A percentile compares a stretch with the other conserved stretches of the same genome.
Conservation (phyloP, 2,329 filamentous ascomycete species). For the Grosmannia clavigera region DNA sequence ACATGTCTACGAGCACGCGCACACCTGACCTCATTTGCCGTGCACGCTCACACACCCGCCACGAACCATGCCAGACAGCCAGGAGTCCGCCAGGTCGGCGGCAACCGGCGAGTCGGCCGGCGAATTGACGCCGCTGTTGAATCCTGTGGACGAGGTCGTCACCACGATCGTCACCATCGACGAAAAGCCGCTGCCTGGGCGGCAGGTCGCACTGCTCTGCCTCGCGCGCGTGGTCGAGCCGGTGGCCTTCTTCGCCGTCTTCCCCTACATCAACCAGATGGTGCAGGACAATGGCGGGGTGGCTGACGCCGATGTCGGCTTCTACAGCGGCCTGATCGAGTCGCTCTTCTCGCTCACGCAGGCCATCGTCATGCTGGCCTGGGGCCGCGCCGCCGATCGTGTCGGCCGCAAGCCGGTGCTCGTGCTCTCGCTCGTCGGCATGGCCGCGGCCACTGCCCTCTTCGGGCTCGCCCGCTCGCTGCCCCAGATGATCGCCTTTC, state of each 20-base stretch:
- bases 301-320: conserved; percentile 55
- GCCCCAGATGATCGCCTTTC: conserved; percentile 63
- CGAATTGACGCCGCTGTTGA: conserved; percentile 2
- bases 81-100: neutral
- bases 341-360: conserved; percentile 63
- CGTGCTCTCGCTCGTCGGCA: conserved; percentile 51
- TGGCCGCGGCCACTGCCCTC: conserved; percentile 45
- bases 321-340: conserved; percentile 67
- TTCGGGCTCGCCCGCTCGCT: conserved; percentile 58
- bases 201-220: conserved; percentile 63
- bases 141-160: neutral
- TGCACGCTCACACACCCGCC: too few species aligned
- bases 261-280: conserved; percentile 73
- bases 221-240: conserved; percentile 62
- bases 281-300: conserved; percentile 53
- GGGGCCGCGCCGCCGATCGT: conserved; percentile 56
- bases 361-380: conserved; percentile 65
- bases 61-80: too few species aligned
- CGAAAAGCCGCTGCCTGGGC: conserved; percentile 30
- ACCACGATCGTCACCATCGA: neutral
- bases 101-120: neutral
- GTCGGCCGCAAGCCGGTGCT: conserved; percentile 24
- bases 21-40: too few species aligned
- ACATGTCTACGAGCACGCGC: too few species aligned
- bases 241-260: conserved; percentile 72